phyloP scores from a whole-genome alignment of 2,329 filamentous ascomycete genomes.

The Nigrograna mackinnonii region DNA sequence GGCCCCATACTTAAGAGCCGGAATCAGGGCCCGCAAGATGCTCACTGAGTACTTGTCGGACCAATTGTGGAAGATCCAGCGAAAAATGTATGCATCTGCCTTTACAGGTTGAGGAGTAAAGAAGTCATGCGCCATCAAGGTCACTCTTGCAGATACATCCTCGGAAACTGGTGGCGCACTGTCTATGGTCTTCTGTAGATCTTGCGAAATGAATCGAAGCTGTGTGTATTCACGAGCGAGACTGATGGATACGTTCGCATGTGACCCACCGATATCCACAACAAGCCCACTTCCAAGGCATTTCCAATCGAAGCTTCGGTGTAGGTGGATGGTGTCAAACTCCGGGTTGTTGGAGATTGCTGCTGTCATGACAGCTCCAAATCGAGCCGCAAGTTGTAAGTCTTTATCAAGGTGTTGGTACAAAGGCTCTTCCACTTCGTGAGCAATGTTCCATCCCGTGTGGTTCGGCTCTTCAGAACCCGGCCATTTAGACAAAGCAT shows the following conservation, averaged over 20 bases:
- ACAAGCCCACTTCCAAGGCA: slow-evolving; percentile 1
- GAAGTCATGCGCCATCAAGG: slow-evolving; percentile 11
- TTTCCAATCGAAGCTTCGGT: not conserved
- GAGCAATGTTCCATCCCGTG: no score
- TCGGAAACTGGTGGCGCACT: slow-evolving; percentile 3
- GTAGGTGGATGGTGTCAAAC: no score
- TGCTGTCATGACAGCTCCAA: no score
- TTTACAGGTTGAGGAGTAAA: slow-evolving; percentile 11
- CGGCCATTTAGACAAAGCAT: not conserved
- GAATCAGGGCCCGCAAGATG: slow-evolving; percentile 34
- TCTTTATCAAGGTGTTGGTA: no score
- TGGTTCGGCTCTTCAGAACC: not conserved
- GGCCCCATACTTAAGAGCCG: slow-evolving; percentile 23
- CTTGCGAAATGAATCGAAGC: slow-evolving; percentile 10
- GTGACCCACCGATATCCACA: slow-evolving; percentile 14
- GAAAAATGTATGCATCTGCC: slow-evolving; percentile 10
- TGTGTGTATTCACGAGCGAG: slow-evolving; percentile 6
- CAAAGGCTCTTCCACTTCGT: no score
- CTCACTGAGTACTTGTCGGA: slow-evolving; percentile 36
- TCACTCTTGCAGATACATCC: slow-evolving; percentile 1
- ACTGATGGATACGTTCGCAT: slow-evolving; percentile 6
- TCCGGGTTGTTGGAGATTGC: no score
- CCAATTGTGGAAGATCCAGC: slow-evolving; percentile 22
- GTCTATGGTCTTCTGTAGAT: slow-evolving; percentile 5
- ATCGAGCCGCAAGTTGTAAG: no score